Conservation (phyloP, 352 stramenopile species). For the Pythium folliculosum region DNA sequence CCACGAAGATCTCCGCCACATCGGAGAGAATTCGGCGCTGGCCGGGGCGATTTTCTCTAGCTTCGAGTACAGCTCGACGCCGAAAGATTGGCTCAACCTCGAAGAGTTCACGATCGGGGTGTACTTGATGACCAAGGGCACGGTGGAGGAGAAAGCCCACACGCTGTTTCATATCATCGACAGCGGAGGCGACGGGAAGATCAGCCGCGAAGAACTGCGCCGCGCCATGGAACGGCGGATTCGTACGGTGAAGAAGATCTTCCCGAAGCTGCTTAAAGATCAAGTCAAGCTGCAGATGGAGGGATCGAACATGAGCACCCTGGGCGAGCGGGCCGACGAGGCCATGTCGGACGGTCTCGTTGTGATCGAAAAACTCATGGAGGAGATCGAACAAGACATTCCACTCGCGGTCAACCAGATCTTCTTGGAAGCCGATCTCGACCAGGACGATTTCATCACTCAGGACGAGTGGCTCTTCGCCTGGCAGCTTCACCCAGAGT, state of each 20-base stretch:
- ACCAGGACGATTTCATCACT: conserved; percentile 79
- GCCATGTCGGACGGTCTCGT: conserved; percentile 55
- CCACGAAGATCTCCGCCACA: conserved; percentile 63
- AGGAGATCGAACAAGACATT: conserved; percentile 81
- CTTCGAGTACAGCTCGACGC: conserved; percentile 52
- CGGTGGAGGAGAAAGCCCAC: conserved; percentile 77
- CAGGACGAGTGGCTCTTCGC: conserved; percentile 83
- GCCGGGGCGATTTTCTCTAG: conserved; percentile 76
- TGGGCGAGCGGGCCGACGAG: conserved; percentile 46
- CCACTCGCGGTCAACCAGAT: conserved; percentile 84
- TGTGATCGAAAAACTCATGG: conserved; percentile 69
- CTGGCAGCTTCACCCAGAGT: conserved; percentile 77
- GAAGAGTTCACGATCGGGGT: conserved; percentile 83
- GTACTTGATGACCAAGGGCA: conserved; percentile 82
- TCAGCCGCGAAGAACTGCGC: conserved; percentile 76
- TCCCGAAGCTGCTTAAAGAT: conserved; percentile 71
- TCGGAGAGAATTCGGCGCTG: conserved; percentile 62
- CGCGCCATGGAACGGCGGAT: conserved; percentile 70
- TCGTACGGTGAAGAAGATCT: conserved; percentile 70
- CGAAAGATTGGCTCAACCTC: conserved; percentile 68
- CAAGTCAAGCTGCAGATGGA: conserved; percentile 71
- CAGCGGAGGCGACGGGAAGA: conserved; percentile 60
- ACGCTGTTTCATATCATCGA: conserved; percentile 80
- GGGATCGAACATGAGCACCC: conserved; percentile 38
- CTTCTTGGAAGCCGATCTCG: conserved; percentile 72